Base-by-base conservation (phyloP, 768 basidiomycete genomes). In the Russula emetica region DNA sequence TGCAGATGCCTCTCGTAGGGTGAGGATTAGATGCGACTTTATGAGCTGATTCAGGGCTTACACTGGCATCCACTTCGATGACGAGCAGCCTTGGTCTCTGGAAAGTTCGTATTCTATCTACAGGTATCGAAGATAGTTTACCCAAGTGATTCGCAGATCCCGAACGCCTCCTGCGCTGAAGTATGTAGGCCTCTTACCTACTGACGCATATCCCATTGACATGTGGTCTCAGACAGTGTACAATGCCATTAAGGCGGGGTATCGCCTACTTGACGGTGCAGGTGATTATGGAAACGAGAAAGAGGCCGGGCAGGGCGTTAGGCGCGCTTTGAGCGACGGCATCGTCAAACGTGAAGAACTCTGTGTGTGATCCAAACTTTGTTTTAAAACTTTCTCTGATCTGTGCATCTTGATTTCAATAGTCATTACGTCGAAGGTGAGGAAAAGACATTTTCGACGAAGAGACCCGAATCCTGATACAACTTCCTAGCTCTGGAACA, bases 271-370 rank as follows among this genome's bases (percentile, higher is more conserved):
- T 60, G 92, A 94, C 61, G 87, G 90, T 64, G 92, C 92, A 36
- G 84, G 85, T 68, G 90, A 92, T 76, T 94, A 93, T 73, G 92
- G 89, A 9, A 95, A 96, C 67, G 94, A 96, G 76, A 89, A 86
- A 70, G 85, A 93, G 74, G 87, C 88, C 5, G 92, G 90, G 1
- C 80, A 85, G 70, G 92, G 92, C 67, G 81, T 94, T 62, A 80
- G 78, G 58, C 83, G 85, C 16, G 92, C 92, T n/a, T 82, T 94
- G 67, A 72, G 77, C 45, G 90, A 92, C 8, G 92, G 93, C 16
- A 72, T 94, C 42, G 88, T 96, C 62, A 92, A 89, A 75, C 83
- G 94, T 40, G 90, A 93, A 74, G 93, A 96, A 14, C 77, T 96
- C 34, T 92, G 88, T 89, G 73, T 77, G 87, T 79, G 42, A 32